phyloP scores from a whole-genome alignment of 495 filamentous ascomycete genomes.

The Lasiosphaeriaceae sp. region DNA sequence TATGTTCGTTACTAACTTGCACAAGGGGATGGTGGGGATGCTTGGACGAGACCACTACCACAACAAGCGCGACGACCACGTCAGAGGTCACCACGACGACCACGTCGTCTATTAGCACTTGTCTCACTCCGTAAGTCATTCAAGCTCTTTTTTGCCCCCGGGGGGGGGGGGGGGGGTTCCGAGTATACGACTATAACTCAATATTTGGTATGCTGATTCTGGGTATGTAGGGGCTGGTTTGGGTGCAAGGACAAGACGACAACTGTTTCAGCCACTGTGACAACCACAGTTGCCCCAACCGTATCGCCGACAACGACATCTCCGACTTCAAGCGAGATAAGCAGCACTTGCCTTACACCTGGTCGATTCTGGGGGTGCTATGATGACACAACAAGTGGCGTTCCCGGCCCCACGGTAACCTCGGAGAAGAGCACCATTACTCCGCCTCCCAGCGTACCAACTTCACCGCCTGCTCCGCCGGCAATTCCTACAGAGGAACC shows the following conservation, averaged over 20 bases:
- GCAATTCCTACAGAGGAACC: slow-evolving; percentile 16
- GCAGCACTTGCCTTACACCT: slow-evolving; percentile 46
- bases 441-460: slow-evolving; percentile 31
- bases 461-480: slow-evolving; percentile 20
- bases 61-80: slow-evolving; percentile 37
- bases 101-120: slow-evolving; percentile 40
- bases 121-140: slow-evolving; percentile 47
- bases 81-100: slow-evolving; percentile 45
- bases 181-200: slow-evolving; percentile 20
- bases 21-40: slow-evolving; percentile 69
- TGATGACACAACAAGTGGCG: slow-evolving; percentile 40
- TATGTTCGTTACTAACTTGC: not conserved
- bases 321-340: slow-evolving; percentile 25
- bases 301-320: slow-evolving; percentile 6
- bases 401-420: slow-evolving; percentile 12
- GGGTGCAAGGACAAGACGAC: slow-evolving; percentile 53
- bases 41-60: slow-evolving; percentile 58
- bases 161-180: no score
- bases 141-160: slow-evolving; percentile 37
- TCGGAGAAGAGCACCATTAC: slow-evolving; percentile 32
- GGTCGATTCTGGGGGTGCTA: slow-evolving; percentile 56
- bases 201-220: slow-evolving; percentile 49
- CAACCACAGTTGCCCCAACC: slow-evolving; percentile 9
- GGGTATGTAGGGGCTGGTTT: slow-evolving; percentile 57
- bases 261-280: slow-evolving; percentile 31